Evolutionary conservation across 352 stramenopile species (phyloP).

Genomic region (Peronospora destructor): DNA sequence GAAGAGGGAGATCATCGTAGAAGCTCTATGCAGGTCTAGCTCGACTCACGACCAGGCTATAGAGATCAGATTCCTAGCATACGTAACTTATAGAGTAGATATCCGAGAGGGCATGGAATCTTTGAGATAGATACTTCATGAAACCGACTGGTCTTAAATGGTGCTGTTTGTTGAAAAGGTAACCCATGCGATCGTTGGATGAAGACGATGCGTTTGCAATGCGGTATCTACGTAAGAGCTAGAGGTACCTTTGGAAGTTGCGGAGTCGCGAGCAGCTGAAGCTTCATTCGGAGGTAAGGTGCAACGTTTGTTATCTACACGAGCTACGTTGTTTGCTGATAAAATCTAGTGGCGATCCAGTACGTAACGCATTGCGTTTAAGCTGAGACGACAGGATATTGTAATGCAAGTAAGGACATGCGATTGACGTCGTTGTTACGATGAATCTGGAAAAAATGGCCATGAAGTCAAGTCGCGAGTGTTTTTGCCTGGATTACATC

Average conservation of each 20-base stretch:
- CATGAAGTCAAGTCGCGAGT: background rate
- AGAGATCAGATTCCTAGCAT: conserved; percentile 21
- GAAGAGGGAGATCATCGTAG: conserved; percentile 6
- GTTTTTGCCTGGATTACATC: background rate
- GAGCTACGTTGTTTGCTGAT: too few species aligned
- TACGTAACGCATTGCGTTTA: background rate
- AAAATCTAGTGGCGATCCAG: background rate
- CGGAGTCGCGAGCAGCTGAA: conserved; percentile 19
- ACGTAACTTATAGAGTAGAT: conserved; percentile 25
- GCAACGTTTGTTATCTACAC: too few species aligned
- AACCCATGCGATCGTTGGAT: background rate
- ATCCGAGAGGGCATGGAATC: background rate
- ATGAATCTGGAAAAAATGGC: background rate
- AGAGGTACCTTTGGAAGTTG: conserved; percentile 15
- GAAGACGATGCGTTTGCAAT: conserved; percentile 2
- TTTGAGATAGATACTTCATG: background rate
- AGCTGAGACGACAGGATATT: background rate
- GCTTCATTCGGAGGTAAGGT: background rate
- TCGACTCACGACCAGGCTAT: conserved; percentile 17
- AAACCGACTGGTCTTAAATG: background rate
- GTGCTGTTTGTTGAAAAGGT: background rate
- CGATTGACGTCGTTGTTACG: conserved; percentile 2
- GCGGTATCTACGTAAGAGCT: background rate
- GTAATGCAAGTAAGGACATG: too few species aligned
- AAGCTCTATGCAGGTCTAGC: conserved; percentile 9